Evolutionary conservation across 2,329 filamentous ascomycete genomes (phyloP), one percentile per base, ranked within the genome.

Genomic region (Trichoderma sp.): DNA sequence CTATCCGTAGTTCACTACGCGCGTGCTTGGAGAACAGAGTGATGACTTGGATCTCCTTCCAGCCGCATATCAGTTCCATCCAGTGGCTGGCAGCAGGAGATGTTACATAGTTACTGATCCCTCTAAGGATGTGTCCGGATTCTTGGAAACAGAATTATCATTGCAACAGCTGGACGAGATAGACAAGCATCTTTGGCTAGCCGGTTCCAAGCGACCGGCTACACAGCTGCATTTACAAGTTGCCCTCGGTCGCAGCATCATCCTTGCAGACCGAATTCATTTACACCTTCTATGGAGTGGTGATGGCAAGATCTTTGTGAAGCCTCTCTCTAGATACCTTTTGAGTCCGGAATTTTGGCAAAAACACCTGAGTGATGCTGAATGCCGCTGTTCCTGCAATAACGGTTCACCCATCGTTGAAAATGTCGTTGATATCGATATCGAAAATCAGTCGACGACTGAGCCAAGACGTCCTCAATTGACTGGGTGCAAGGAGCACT

Each of bases 301-400:
- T 5, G 65, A 59, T 2, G 72, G 72, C 8, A 69, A 72, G 22
- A 73, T 78, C 12, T 78, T 76, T 60, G 45, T 79, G 19, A 79
- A 80, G 70, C 78, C 76, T 1, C 68, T 78, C 12, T 78, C 80
- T 6, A 70, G 73, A 7, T 79, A 76, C 42, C 70, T 82, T 13
- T 74, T 81, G 1, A 73, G 76, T 34, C 67, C 69, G 5, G 6
- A 48, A 45, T 70, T 70, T 34, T 69, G 67, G 70, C 12, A 37
- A 9, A 34, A 15, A 34, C 35, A 67, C 19, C 32, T 71, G 22
- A 61, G 8, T 17, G 64, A 37, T 19, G 45, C 2, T 6, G 8
- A 29, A 17, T 10, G 12, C 17, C 54, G 22, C 17, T 39, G 25
- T 12, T 8, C 6, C 12, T 32, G 12, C n/a, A 29, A 35, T 12